phyloP scores from a whole-genome alignment of 1,284 basidiomycete genomes.

The Sanghuangporus baumii region DNA sequence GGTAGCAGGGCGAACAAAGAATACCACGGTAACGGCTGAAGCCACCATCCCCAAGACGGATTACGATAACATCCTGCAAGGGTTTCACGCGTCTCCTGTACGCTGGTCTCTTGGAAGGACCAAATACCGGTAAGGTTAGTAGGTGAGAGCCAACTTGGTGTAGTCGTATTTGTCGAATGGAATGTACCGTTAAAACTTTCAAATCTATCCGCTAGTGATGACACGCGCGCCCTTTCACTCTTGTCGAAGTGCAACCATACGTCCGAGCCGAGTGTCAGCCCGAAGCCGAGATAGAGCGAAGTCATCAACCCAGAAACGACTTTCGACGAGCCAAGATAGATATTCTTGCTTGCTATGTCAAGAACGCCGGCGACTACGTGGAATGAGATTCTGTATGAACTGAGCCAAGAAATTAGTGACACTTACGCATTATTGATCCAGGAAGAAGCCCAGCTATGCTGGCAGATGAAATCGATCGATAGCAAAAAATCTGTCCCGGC shows the following conservation, averaged over 20 bases:
- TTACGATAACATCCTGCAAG: conserved; percentile 65
- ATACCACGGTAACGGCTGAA: conserved; percentile 74
- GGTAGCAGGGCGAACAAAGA: conserved; percentile 78
- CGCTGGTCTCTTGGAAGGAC: conserved; percentile 28
- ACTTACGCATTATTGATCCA: conserved; percentile 18
- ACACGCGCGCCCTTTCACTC: conserved; percentile 23
- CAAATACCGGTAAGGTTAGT: conserved; percentile 21
- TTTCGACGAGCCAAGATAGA: conserved; percentile 13
- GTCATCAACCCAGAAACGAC: conserved; percentile 15
- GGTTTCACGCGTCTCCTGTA: background rate
- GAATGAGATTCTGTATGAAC: background rate
- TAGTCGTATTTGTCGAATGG: conserved; percentile 25
- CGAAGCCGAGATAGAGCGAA: conserved; percentile 30
- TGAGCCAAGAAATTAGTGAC: background rate
- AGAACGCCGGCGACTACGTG: conserved; percentile 14
- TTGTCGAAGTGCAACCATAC: conserved; percentile 30
- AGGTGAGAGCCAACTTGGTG: conserved; percentile 22
- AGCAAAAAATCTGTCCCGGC: conserved; percentile 20
- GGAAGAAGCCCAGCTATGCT: conserved; percentile 14
- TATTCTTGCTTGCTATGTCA: conserved; percentile 14
- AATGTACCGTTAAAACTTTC: conserved; percentile 30
- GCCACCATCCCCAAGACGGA: conserved; percentile 64
- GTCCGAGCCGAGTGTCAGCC: conserved; percentile 41
- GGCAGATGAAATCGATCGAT: conserved; percentile 16
- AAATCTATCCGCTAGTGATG: conserved; percentile 21